Evolutionary conservation across 2,329 filamentous ascomycete genomes (phyloP), one percentile per base, ranked within the genome.

Genomic region (Pseudocercospora fijiensis): DNA sequence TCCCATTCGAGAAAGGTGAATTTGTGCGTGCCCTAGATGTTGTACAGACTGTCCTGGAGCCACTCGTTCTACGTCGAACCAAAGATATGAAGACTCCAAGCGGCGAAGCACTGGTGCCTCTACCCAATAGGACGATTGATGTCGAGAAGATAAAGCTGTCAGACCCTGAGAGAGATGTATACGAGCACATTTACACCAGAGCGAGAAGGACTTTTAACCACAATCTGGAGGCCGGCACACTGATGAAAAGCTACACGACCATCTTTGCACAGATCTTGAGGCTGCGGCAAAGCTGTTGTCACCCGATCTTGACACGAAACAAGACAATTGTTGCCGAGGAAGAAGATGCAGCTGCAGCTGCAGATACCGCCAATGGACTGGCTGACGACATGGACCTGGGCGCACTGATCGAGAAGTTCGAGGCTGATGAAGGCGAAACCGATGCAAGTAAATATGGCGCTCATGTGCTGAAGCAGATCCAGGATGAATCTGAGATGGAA

Each of bases 11-110:
- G 76, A 94, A 92, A 0, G 95, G 95, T 69, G 90, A 99, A 67
- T 97, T 96, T 74, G 87, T 97, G 70, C 88, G 93, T 4, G 95
- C 95, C 0, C 82, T 99, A 7, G 95, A 98, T 74, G 95, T 99
- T 1, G 95, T 99, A 1, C 95, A 99, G 75, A 99, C 94, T 0
- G 94, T 99, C 0, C 80, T 99, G 4, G 95, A 99, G 74, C 95
- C 95, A 7, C 80, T 99, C n/a, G 95, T 99, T 8, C 87, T 99
- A 77, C 86, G 95, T 51, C 86, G 95, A 65, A 99, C 95, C 0
- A 99, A 99, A 76, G 93, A 96, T 67, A 99, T 99, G 95, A 96
- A 92, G 78, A 98, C 92, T 0, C 94, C 95, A 0, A 87, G 90
- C 59, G 95, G 95, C 9, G 83, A 90, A 73, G 86, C 88, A 6